Evolutionary conservation across 75 land plant species (phyloP), one percentile per base, ranked within the genome.

Genomic region (Adiantum capillusveneris): DNA sequence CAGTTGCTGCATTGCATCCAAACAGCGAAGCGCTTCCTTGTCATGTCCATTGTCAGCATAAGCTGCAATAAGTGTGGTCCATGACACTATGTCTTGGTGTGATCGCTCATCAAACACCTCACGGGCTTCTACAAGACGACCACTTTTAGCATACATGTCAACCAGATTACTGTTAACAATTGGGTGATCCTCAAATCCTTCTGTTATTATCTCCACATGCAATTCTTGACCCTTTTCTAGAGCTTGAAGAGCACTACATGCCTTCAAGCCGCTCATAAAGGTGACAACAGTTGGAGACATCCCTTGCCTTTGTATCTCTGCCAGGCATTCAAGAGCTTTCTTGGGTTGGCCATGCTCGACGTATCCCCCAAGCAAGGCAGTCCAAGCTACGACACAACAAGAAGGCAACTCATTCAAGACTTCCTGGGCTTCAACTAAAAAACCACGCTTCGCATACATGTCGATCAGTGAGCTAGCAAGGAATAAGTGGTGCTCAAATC

Each of bases 211-310:
- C 42, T 77, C 59, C 25, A 82, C 80, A 68, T 85, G 89, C 41
- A 74, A 78, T 71, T 79, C 79, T 64, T 74, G 73, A 24, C 75
- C 89, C 37, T 76, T 74, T 36, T 71, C 85, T 18, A 79, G 12
- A 2, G 44, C 43, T 30, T 62, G 79, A 28, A 79, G 57, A 39
- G 60, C 43, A 0, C 77, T 34, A 27, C 82, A 85, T 12, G 77
- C 70, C 55, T 79, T 67, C 5, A 82, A 25, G 6, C 81, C 20
- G 5, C 58, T 70, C 25, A 77, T 76, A 52, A 75, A 79, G 17
- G 89, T 85, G 54, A 82, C 80, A 16, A 71, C 74, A 67, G 82
- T 85, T 72, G 82, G 68, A 21, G 69, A 55, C 12, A 65, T 75
- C 53, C 77, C 80, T 19, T 68, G 61, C 31, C 46, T 60, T 28